Percentiles rank a stretch among this genome's conserved stretches.
Conservation (phyloP, 2,329 filamentous ascomycete genomes). For the Fusarium sp. region DNA sequence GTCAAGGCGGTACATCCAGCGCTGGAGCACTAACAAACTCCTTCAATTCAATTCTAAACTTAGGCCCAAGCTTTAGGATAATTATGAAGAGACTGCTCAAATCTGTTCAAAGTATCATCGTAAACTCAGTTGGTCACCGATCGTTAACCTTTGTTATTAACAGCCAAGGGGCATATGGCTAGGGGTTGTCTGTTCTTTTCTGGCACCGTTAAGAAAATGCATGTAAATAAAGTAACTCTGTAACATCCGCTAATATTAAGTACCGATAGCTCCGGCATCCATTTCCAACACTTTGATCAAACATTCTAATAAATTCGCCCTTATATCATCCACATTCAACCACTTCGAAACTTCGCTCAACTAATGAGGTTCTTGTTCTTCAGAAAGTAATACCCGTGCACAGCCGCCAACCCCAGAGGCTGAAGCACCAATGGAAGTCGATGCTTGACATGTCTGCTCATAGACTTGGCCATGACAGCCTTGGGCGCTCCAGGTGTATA, state of each 20-base stretch:
- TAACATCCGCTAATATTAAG: constrained; percentile 8
- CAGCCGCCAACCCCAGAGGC: constrained; percentile 42
- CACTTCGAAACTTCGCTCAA: neutral
- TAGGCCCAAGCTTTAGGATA: fast-evolving
- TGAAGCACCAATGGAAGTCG: constrained; percentile 44
- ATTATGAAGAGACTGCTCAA: neutral
- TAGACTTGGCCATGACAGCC: constrained; percentile 50
- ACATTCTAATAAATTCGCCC: neutral
- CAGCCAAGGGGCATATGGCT: neutral
- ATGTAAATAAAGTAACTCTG: constrained; percentile 8
- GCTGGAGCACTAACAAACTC: no score
- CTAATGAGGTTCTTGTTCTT: constrained; percentile 24
- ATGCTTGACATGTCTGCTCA: constrained; percentile 45
- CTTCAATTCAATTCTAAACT: neutral
- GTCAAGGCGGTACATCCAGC: neutral
- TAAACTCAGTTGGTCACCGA: no score
- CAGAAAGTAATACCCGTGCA: constrained; percentile 42
- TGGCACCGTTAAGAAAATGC: neutral
- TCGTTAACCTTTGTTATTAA: neutral
- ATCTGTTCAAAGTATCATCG: fast-evolving
- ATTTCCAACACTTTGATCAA: neutral
- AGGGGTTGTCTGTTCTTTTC: neutral
- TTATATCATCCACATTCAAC: neutral
- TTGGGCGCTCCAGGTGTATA: constrained; percentile 56
- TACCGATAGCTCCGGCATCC: neutral